These are phyloP conservation scores for Hamiltosporidium tvaerminnensis DNA, from an alignment of 371 early-diverging fungal genomes.

Conservation along the genomic window DNA sequence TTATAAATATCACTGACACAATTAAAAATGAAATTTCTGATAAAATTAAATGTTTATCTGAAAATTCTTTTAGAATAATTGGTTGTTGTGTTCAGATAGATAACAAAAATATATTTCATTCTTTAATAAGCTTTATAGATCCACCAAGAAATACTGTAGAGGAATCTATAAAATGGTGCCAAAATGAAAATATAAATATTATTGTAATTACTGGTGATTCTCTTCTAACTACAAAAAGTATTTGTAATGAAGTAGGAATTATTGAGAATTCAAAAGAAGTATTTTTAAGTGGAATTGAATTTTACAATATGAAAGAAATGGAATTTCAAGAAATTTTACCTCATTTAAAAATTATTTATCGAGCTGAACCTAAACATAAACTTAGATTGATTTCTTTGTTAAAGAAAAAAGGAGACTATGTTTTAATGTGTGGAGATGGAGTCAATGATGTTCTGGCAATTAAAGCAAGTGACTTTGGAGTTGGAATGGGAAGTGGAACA, in stretches of 20 bases:
- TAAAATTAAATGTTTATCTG: too few relatives aligned
- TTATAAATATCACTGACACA: too few relatives aligned
- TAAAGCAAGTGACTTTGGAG: constrained; percentile 84
- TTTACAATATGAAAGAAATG: constrained; percentile 60
- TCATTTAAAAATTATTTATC: constrained; percentile 66
- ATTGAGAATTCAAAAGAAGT: constrained; percentile 54
- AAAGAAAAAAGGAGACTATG: constrained; percentile 65
- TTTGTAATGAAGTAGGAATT: constrained; percentile 75
- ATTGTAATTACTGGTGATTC: constrained; percentile 94
- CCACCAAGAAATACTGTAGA: constrained; percentile 81
- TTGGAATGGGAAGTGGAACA: constrained; percentile 88
- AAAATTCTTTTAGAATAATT: too few relatives aligned
- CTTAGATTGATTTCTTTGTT: constrained; percentile 69
- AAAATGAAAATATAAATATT: constrained; percentile 77
- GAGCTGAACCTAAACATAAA: constrained; percentile 83
- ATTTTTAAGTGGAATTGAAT: constrained; percentile 74
- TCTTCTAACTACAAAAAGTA: constrained; percentile 69
- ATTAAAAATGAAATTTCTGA: too few relatives aligned
- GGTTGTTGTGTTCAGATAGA: too few relatives aligned
- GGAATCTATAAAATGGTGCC: constrained; percentile 63
- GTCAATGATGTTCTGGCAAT: constrained; percentile 88
- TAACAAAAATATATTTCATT: constrained; percentile 59
- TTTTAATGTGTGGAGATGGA: constrained; percentile 95
- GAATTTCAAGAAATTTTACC: constrained; percentile 61
- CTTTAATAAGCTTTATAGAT: constrained; percentile 78